phyloP scores from a whole-genome alignment of 148 eudicot genomes.

The Agrostemma githago region DNA sequence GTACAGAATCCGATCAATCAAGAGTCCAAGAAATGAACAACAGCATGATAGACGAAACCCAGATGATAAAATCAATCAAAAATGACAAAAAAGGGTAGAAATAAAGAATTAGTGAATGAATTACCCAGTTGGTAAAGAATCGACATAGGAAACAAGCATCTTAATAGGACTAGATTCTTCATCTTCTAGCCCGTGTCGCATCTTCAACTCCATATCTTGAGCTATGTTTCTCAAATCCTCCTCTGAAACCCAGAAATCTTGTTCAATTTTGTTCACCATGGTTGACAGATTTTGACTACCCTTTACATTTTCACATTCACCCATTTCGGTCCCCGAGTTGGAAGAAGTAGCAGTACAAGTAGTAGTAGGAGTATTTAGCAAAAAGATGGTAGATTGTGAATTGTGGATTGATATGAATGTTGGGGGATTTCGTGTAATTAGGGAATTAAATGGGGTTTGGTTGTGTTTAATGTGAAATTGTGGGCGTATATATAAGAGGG shows the following conservation, averaged over 20 bases:
- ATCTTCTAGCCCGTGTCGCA: constrained; percentile 27
- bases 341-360: not conserved
- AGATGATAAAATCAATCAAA: not conserved
- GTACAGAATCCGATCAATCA: not conserved
- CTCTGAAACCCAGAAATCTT: constrained; percentile 15
- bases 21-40: not conserved
- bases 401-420: too few species aligned
- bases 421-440: too few species aligned
- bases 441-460: too few species aligned
- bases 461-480: too few species aligned
- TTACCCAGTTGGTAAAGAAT: constrained; percentile 42
- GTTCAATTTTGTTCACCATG: constrained; percentile 26
- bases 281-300: constrained; percentile 5
- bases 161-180: constrained; percentile 28
- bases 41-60: not conserved
- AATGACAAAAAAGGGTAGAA: not conserved
- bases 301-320: constrained; percentile 13
- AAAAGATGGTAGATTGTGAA: too few species aligned
- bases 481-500: constrained; percentile 1
- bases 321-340: constrained; percentile 1
- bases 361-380: too few species aligned
- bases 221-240: constrained; percentile 22
- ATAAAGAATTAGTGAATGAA: not conserved
- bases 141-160: constrained; percentile 39
- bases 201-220: constrained; percentile 29